A percentile compares a stretch with the other conserved stretches of the same genome.
Conservation (phyloP, 2,329 filamentous ascomycete genomes). For the Orbilia quercus region DNA sequence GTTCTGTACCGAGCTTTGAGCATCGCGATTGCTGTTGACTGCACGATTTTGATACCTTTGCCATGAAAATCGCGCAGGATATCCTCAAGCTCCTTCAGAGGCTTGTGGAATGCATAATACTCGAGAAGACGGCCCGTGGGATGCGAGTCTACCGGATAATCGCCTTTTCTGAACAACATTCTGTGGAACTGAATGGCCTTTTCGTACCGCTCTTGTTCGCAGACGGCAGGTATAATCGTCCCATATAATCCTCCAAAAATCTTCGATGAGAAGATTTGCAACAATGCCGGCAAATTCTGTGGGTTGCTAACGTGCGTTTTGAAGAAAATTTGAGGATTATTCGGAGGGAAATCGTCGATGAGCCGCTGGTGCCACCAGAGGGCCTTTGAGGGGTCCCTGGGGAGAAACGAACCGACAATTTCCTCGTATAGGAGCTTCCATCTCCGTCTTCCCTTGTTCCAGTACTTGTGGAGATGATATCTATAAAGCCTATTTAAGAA, state of each 20-base stretch:
- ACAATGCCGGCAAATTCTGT: constrained; percentile 20
- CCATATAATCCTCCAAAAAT: constrained; percentile 52
- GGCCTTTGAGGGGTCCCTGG: constrained; percentile 42
- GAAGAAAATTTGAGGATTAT: constrained; percentile 55
- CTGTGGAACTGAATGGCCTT: constrained; percentile 58
- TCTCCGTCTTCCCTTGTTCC: constrained; percentile 20
- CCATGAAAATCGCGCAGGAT: constrained; percentile 55
- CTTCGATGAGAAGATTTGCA: constrained; percentile 30
- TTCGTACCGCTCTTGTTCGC: constrained; percentile 43
- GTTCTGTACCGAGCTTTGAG: constrained; percentile 54
- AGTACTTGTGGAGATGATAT: constrained; percentile 54
- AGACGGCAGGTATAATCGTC: constrained; percentile 56
- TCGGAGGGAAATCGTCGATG: constrained; percentile 50
- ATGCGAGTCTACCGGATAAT: constrained; percentile 56
- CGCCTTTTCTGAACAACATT: constrained; percentile 57
- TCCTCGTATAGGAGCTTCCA: constrained; percentile 57
- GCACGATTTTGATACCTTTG: constrained; percentile 44
- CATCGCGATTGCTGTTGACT: constrained; percentile 53
- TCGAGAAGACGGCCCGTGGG: constrained; percentile 55
- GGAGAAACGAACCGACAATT: constrained; percentile 56
- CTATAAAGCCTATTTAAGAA: constrained; percentile 58
- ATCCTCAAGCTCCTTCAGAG: constrained; percentile 54
- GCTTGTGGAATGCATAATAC: constrained; percentile 57
- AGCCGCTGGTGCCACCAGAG: constrained; percentile 57
- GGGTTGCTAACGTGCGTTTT: constrained; percentile 17